Base-by-base conservation (phyloP, 2,329 filamentous ascomycete genomes). In the Cadophora sp. region DNA sequence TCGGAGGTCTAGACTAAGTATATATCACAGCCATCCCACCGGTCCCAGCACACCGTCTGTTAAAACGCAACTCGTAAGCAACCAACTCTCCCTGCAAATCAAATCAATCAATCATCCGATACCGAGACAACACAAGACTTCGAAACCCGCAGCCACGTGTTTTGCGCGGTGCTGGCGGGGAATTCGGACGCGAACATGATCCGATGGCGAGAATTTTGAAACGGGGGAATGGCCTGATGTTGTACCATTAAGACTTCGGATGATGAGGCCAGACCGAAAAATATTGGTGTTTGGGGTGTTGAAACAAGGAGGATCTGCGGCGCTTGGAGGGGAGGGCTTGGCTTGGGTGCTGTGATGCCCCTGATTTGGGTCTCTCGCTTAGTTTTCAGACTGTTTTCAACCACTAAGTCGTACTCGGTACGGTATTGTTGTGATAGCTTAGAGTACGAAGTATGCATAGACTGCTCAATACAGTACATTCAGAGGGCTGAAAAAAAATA, bases 261-360 rank as follows among this genome's bases (percentile, higher is more conserved):
- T 58, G 33, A 24, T 4, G 53, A 41, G 33, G 53, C 53, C 13
- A 22, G 53, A 43, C 53, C 20, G 20, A 14, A 41, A 33, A 6
- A 33, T 36, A 33, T 36, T 58, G 48, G 48, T 39, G 51, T 56
- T 56, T 50, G 18, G 51, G 18, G 27, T 9, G 9, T 30, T 58
- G 53, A 58, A 58, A 58, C 53, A 41, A 36, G 53, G 53, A 24
- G 33, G 53, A 58, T 58, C 53, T 43, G 33, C 53, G 33, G 27
- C 11, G 16, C 24, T 51, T 51, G 24, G 16, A 39, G 36, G 24
- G 13, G n/a, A n/a, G 6, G 14, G 24, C 48, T 51, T 51, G 48
- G 48, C 48, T 51, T 24, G 24, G 6, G 24, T 24, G 48, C 14
- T 24, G 47, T 22, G 47, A 13, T 24, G 47, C 24, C 47, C 47